Evolutionary conservation across 129 eudicot genomes (phyloP), one percentile per base, ranked within the genome.

Genomic region (Ambrosia artemisiifolia): DNA sequence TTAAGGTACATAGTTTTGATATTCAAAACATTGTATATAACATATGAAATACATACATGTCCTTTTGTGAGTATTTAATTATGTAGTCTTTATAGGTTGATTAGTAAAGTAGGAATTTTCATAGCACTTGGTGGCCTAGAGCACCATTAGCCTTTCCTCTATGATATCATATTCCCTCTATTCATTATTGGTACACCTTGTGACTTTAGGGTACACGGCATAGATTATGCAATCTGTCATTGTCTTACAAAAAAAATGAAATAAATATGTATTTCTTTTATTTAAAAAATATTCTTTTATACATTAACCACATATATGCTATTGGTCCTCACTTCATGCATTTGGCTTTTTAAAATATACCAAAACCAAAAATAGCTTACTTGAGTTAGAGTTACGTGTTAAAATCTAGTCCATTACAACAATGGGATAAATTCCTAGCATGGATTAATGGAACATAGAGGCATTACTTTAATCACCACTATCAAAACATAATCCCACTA

Each of bases 81-180:
- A 8, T 76, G 10, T 76, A 76, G 80, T 50, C 74, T 76, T 67
- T 76, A 56, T 76, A 76, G 80, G 74, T 44, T 40, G 17, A 33
- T 42, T 75, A 43, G 60, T 47, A 76, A 67, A 56, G 74, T 56
- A 43, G 62, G 74, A 67, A 76, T 76, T 76, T 32, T 65, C 19
- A 17, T 76, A 67, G 74, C 74, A 75, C 5, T 75, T 65, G 57
- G 2, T 75, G 60, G 73, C 72, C 65, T 75, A 75, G 57, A 75
- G 73, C 46, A 24, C 80, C 59, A 67, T 24, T 69, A 32, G 28
- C 73, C 47, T 75, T 42, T 75, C 79, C 17, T 36, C 36, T 49
- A 43, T 65, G 72, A 66, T 75, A 66, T 67, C 74, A 55, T 75
- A 75, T 75, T 75, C 74, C 74, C 61, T 75, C 49, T 53, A 46